Conservation (phyloP, 495 filamentous ascomycete species). For the Glarea lozoyensis region DNA sequence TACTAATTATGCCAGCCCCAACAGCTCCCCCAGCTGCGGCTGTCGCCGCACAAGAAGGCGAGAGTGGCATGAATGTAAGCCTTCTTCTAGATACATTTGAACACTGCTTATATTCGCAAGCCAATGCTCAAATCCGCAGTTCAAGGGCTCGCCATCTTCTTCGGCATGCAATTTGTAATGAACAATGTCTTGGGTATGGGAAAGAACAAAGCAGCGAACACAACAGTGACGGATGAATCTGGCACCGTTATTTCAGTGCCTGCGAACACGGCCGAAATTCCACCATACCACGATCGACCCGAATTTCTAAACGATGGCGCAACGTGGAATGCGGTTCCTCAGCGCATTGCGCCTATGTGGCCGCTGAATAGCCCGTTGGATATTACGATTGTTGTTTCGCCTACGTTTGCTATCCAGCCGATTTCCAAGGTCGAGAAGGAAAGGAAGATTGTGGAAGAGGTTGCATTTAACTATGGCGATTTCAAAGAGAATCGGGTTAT, state of each 20-base stretch:
- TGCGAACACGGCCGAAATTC: constrained; percentile 40
- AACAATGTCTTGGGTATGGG: constrained; percentile 33
- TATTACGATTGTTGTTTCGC: constrained; percentile 74
- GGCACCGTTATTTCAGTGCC: constrained; percentile 35
- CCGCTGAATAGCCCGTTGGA: constrained; percentile 67
- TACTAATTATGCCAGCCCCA: constrained; percentile 19
- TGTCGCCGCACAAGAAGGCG: constrained; percentile 11
- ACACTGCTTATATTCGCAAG: constrained; percentile 23
- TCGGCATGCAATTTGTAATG: constrained; percentile 55
- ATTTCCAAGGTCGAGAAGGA: constrained; percentile 48
- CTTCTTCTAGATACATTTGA: neutral
- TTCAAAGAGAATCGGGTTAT: constrained; percentile 70
- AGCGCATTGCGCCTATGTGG: constrained; percentile 82
- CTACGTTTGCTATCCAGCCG: constrained; percentile 59
- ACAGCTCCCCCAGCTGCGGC: constrained; percentile 17
- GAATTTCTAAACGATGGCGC: constrained; percentile 46
- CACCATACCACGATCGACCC: constrained; percentile 58
- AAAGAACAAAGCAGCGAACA: constrained; percentile 37
- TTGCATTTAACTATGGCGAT: constrained; percentile 70
- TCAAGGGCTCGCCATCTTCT: constrained; percentile 62
- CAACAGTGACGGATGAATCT: constrained; percentile 35
- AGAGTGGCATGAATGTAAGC: constrained; percentile 18
- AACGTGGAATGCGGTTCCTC: constrained; percentile 63
- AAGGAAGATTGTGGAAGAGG: constrained; percentile 66
- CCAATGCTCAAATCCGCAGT: constrained; percentile 44